Evolutionary conservation across 345 rosid genomes (phyloP).

Genomic region (Carallia brachiata): DNA sequence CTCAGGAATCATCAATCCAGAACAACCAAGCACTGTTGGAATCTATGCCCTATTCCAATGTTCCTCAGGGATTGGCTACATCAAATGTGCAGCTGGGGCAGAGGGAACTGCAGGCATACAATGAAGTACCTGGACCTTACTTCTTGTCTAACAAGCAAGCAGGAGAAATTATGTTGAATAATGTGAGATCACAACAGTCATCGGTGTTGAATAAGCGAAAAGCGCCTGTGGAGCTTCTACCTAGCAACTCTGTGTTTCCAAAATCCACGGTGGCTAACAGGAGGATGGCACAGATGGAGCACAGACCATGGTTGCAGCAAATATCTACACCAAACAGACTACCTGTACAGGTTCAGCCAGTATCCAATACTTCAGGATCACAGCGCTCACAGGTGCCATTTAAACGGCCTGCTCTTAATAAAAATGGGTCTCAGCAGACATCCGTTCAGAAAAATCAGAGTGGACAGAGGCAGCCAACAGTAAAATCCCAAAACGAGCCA

Average conservation of each 20-base stretch:
- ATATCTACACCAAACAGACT: constrained; percentile 31
- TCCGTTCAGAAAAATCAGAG: constrained; percentile 41
- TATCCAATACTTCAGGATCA: constrained; percentile 33
- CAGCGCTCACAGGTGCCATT: constrained; percentile 39
- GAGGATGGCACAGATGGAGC: constrained; percentile 52
- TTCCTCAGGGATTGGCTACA: constrained; percentile 19
- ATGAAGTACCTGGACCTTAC: constrained; percentile 28
- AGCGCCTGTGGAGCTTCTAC: constrained; percentile 43
- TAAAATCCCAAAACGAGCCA: constrained; percentile 43
- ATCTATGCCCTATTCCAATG: constrained; percentile 14
- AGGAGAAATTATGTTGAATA: constrained; percentile 32
- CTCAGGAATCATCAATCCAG: constrained; percentile 28
- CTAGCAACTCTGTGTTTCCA: constrained; percentile 31
- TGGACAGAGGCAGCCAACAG: constrained; percentile 34
- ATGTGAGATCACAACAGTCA: constrained; percentile 35
- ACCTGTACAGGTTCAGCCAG: constrained; percentile 34
- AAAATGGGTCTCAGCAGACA: constrained; percentile 39
- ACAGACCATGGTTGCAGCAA: constrained; percentile 84
- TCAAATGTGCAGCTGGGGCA: constrained; percentile 28
- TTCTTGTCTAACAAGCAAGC: constrained; percentile 26
- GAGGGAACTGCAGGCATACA: constrained; percentile 22
- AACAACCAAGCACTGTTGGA: constrained; percentile 26
- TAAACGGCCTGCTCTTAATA: constrained; percentile 46
- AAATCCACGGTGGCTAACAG: constrained; percentile 45
- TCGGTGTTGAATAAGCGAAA: constrained; percentile 51